phyloP scores from a whole-genome alignment of 805 yeast genomes.

The Cyberlindnera meyerae region DNA sequence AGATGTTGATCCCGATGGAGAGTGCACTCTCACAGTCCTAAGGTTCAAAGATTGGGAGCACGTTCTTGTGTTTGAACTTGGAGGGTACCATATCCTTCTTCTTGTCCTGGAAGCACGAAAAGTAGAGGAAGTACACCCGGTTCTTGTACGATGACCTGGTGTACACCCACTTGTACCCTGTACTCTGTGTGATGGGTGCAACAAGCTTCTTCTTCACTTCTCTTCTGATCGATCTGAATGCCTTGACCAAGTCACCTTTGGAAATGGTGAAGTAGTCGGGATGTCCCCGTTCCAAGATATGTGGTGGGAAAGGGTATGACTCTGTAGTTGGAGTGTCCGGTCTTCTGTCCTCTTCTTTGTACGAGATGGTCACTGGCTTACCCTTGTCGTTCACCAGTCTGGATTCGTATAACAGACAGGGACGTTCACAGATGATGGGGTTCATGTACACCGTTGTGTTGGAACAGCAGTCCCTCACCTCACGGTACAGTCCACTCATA shows the following conservation, averaged over 20 bases:
- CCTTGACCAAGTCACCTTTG: constrained; percentile 16
- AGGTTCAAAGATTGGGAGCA: constrained; percentile 9
- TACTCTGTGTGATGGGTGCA: constrained; percentile 17
- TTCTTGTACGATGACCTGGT: constrained; percentile 19
- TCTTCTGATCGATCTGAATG: constrained; percentile 19
- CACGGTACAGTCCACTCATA: constrained; percentile 16
- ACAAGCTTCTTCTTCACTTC: constrained; percentile 18
- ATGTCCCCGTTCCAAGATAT: constrained; percentile 14
- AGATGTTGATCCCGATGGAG: constrained; percentile 20
- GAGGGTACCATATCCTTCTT: constrained; percentile 20
- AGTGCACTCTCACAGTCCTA: constrained; percentile 19
- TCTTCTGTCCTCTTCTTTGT: constrained; percentile 15
- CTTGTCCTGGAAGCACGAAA: constrained; percentile 23
- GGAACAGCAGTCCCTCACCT: constrained; percentile 17
- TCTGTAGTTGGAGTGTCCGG: constrained; percentile 19
- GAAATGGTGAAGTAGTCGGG: constrained; percentile 19
- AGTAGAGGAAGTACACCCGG: constrained; percentile 19
- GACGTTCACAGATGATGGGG: constrained; percentile 20
- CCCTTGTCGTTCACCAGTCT: constrained; percentile 21
- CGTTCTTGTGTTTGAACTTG: constrained; percentile 11
- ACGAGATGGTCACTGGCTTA: constrained; percentile 18
- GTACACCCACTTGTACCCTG: constrained; percentile 26
- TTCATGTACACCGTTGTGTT: constrained; percentile 19
- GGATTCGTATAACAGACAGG: constrained; percentile 18
- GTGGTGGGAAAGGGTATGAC: constrained; percentile 21